Conservation (phyloP, 768 basidiomycete genomes). For the Leccinum fibrillosum region DNA sequence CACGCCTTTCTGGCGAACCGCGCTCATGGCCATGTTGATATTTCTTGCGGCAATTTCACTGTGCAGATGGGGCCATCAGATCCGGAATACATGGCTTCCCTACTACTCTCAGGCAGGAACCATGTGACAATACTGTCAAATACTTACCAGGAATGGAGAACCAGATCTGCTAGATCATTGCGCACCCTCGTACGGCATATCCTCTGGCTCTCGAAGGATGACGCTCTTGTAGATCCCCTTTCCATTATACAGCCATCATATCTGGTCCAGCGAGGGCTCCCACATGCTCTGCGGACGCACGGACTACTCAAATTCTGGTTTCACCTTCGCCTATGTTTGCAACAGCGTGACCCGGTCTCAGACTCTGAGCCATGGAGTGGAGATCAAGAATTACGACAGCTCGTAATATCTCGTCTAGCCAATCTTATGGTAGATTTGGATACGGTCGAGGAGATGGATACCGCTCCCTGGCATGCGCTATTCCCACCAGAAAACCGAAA, state of each 20-base stretch:
- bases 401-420: constrained; percentile 39
- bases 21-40: constrained; percentile 3
- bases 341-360: constrained; percentile 41
- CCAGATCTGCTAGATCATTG: constrained; percentile 29
- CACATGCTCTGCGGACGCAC: constrained; percentile 65
- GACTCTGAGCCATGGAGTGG: constrained; percentile 7
- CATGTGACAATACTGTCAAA: constrained; percentile 11
- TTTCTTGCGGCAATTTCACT: constrained; percentile 23
- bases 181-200: constrained; percentile 44
- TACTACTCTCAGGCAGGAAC: constrained; percentile 12
- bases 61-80: constrained; percentile 29
- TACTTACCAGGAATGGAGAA: constrained; percentile 29
- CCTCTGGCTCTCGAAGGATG: constrained; percentile 46
- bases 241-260: constrained; percentile 84
- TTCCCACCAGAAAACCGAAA: constrained; percentile 12
- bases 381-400: constrained; percentile 33
- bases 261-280: constrained; percentile 71
- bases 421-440: constrained; percentile 44
- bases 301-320: constrained; percentile 73
- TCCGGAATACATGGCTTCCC: constrained; percentile 26
- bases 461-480: constrained; percentile 23
- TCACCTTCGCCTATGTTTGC: constrained; percentile 57
- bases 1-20: constrained; percentile 17
- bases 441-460: constrained; percentile 27
- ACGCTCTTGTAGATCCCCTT: constrained; percentile 64